A percentile compares a stretch with the other conserved stretches of the same genome.
phyloP scores from a whole-genome alignment of 805 yeast genomes.

The Starmera pachycereana region DNA sequence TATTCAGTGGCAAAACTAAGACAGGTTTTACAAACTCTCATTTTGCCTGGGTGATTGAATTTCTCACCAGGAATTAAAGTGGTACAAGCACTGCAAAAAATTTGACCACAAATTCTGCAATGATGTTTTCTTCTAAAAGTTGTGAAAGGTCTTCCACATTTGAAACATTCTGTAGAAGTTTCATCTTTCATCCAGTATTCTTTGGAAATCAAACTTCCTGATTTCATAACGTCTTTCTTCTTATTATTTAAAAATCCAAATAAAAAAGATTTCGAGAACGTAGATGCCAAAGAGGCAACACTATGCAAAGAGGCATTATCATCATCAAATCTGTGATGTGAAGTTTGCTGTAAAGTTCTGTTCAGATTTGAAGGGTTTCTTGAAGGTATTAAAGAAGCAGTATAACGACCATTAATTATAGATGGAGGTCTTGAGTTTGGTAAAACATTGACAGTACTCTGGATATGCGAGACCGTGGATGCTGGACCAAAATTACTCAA shows the following conservation, averaged over 20 bases:
- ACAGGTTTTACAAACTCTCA: conserved; percentile 74
- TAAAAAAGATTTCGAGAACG: conserved; percentile 30
- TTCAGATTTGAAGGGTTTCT: conserved; percentile 1
- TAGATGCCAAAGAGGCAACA: conserved; percentile 31
- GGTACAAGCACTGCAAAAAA: conserved; percentile 82
- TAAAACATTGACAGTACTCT: conserved; percentile 8
- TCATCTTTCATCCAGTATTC: conserved; percentile 97
- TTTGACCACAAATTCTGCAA: conserved; percentile 93
- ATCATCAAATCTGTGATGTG: conserved; percentile 19
- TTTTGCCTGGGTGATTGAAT: conserved; percentile 54
- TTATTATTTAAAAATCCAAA: conserved; percentile 29
- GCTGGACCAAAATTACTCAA: conserved; percentile 14
- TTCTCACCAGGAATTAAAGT: conserved; percentile 54
- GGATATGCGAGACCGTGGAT: conserved; percentile 9
- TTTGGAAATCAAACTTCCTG: conserved; percentile 26
- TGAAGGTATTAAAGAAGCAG: conserved; percentile 4
- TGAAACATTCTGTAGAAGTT: conserved; percentile 78
- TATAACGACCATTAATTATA: conserved; percentile 6
- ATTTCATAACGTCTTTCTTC: conserved; percentile 13
- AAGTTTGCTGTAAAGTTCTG: conserved; percentile 6
- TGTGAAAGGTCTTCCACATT: conserved; percentile 70
- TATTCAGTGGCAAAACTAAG: conserved; percentile 50
- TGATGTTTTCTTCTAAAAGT: conserved; percentile 90
- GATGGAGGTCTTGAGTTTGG: conserved; percentile 12
- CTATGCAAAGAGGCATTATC: conserved; percentile 26